phyloP scores from a whole-genome alignment of 495 filamentous ascomycete genomes.

The Daldinia childiae region DNA sequence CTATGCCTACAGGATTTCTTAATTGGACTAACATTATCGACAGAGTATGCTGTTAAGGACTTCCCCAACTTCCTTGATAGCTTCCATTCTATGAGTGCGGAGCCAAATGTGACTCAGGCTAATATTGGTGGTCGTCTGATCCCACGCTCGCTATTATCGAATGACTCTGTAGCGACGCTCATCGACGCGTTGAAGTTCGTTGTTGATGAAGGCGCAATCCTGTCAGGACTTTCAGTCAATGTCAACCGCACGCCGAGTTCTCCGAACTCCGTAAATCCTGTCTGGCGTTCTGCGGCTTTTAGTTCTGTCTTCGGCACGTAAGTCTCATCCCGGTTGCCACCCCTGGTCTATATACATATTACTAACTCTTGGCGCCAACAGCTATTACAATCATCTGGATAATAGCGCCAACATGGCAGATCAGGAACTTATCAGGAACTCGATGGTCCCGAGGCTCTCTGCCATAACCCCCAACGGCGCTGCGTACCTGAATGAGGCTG shows the following conservation, averaged over 20 bases:
- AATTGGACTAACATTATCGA: no score
- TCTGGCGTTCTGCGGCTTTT: not conserved
- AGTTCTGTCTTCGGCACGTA: not conserved
- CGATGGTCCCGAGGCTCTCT: slow-evolving; percentile 54
- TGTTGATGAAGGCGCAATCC: not conserved
- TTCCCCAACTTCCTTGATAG: not conserved
- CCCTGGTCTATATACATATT: no score
- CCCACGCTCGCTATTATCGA: slow-evolving; percentile 57
- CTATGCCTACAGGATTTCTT: no score
- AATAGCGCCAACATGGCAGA: no score
- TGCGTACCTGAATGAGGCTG: slow-evolving; percentile 59
- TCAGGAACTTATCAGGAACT: slow-evolving; percentile 37
- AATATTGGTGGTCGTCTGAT: slow-evolving; percentile 66
- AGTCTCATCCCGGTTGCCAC: no score
- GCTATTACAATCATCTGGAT: no score
- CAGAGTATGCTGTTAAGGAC: no score
- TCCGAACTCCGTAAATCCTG: not conserved
- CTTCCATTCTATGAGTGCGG: slow-evolving; percentile 39
- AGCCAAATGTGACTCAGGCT: slow-evolving; percentile 56
- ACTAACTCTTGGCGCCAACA: no score
- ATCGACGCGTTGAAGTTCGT: slow-evolving; percentile 47
- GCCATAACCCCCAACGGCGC: slow-evolving; percentile 47
- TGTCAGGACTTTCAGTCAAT: not conserved
- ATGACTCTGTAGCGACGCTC: slow-evolving; percentile 56
- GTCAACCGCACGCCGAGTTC: not conserved